Evolutionary conservation across 2,329 filamentous ascomycete species (phyloP).

Genomic region (Setomelanomma holmii): DNA sequence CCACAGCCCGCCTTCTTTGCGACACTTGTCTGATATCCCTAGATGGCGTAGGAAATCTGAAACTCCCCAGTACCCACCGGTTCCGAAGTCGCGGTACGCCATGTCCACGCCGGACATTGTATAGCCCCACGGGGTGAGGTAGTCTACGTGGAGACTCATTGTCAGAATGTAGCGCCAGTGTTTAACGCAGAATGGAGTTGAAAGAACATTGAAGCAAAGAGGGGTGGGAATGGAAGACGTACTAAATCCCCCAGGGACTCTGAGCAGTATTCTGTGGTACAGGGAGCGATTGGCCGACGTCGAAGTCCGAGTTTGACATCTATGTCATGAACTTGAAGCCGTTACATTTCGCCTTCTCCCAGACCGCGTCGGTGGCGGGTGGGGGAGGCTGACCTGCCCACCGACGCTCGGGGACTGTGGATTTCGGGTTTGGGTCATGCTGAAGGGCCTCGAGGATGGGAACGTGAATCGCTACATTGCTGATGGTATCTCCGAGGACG

Average conservation of each 20-base stretch:
- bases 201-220: too few relatives aligned
- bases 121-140: neutral
- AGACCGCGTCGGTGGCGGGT: neutral
- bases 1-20: conserved; percentile 1
- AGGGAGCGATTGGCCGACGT: conserved; percentile 2
- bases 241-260: conserved; percentile 2
- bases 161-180: too few relatives aligned
- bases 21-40: conserved; percentile 1
- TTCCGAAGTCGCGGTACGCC: neutral
- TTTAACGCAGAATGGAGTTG: too few relatives aligned
- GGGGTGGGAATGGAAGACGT: too few relatives aligned
- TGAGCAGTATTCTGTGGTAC: neutral
- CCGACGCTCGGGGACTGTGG: neutral
- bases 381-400: neutral
- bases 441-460: neutral
- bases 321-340: conserved; percentile 3
- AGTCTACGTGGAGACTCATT: neutral
- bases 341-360: conserved; percentile 2
- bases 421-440: neutral
- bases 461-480: neutral
- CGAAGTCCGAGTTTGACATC: conserved; percentile 2
- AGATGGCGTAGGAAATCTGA: conserved; percentile 2
- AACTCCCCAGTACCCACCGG: conserved; percentile 1
- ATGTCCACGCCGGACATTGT: neutral
- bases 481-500: neutral